Evolutionary conservation across 129 eudicot species (phyloP).

Genomic region (Helianthus annuus): HanXRQr2.0-SUNRISE NC_035435.2:136693276-136693775

Average conservation of each 20-base stretch:
- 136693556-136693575: constrained; percentile 43
- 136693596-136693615: constrained; percentile 33
- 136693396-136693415: no score
- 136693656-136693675: constrained; percentile 26
- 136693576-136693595: constrained; percentile 49
- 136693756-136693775: constrained; percentile 3
- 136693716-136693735: constrained; percentile 5
- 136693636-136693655: constrained; percentile 41
- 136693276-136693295: constrained; percentile 22
- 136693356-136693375: no score
- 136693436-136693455: no score
- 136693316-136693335: no score
- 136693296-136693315: background rate
- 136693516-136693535: constrained; percentile 35
- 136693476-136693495: no score
- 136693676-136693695: constrained; percentile 35
- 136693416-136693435: no score
- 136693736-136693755: constrained; percentile 51
- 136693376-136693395: no score
- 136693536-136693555: constrained; percentile 44
- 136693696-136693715: background rate
- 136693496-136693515: constrained; percentile 1
- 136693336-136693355: no score
- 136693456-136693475: no score
- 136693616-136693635: constrained; percentile 22